Evolutionary conservation across 2,329 filamentous ascomycete species (phyloP).

Genomic region (Penicillium sp.): DNA sequence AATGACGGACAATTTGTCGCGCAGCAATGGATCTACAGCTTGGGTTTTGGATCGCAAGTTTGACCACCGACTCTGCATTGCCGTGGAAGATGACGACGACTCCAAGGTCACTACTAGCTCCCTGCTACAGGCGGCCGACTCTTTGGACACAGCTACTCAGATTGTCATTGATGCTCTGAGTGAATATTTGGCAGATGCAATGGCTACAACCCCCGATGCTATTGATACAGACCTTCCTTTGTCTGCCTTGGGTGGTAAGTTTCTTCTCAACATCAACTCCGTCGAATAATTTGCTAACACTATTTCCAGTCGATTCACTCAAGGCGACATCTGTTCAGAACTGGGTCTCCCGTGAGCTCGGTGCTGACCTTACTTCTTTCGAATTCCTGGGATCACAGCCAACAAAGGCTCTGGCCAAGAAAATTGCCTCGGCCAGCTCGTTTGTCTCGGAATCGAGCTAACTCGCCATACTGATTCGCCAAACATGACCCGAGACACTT

Average conservation of each 20-base stretch:
- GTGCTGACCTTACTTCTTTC: conserved; percentile 23
- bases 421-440: conserved; percentile 19
- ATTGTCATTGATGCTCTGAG: conserved; percentile 15
- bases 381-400: conserved; percentile 25
- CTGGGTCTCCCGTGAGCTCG: conserved; percentile 23
- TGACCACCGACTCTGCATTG: conserved; percentile 18
- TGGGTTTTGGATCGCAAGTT: conserved; percentile 26
- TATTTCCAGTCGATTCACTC: conserved; percentile 22
- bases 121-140: conserved; percentile 12
- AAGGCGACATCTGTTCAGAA: conserved; percentile 25
- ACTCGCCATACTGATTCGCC: neutral
- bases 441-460: conserved; percentile 18
- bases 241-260: conserved; percentile 23
- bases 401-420: conserved; percentile 19
- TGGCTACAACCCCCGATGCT: conserved; percentile 22
- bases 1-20: conserved; percentile 20
- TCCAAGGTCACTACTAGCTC: conserved; percentile 6
- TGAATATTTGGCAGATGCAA: conserved; percentile 22
- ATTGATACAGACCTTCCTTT: conserved; percentile 23
- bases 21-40: conserved; percentile 9
- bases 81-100: conserved; percentile 2
- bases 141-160: conserved; percentile 11
- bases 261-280: neutral
- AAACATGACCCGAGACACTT: neutral
- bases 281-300: conserved; percentile 1